Evolutionary conservation across 176 grass and related monocot genomes (phyloP).

Genomic region (Coix lacrymajobi): DNA sequence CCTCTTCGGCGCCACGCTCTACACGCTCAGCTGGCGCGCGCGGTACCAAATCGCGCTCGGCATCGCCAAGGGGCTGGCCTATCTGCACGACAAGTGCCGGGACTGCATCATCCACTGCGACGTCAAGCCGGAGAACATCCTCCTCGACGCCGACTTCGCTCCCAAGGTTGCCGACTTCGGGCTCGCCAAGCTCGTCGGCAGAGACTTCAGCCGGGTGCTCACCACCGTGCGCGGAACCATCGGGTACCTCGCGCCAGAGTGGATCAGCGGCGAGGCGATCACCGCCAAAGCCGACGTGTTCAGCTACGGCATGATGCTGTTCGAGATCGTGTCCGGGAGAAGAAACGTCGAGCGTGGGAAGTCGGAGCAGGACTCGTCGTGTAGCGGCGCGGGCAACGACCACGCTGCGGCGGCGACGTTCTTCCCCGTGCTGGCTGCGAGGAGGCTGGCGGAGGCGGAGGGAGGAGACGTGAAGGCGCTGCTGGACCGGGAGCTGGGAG

Average conservation of each 20-base stretch:
- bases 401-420: background rate
- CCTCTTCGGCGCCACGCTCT: slow-evolving; percentile 9
- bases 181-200: slow-evolving; percentile 30
- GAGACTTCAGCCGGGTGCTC: slow-evolving; percentile 6
- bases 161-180: slow-evolving; percentile 40
- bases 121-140: slow-evolving; percentile 8
- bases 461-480: slow-evolving; percentile 15
- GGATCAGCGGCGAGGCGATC: slow-evolving; percentile 1
- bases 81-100: slow-evolving; percentile 44
- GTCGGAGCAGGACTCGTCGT: background rate
- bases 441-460: slow-evolving; percentile 8
- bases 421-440: slow-evolving; percentile 31
- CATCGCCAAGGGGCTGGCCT: slow-evolving; percentile 36
- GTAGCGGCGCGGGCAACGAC: background rate
- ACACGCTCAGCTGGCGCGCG: slow-evolving; percentile 10
- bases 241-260: background rate
- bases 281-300: slow-evolving; percentile 53
- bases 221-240: background rate
- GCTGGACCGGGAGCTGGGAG: slow-evolving; percentile 23
- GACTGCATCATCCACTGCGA: slow-evolving; percentile 30
- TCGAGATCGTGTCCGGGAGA: slow-evolving; percentile 32
- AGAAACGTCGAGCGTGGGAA: slow-evolving; percentile 2
- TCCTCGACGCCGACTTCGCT: slow-evolving; percentile 27
- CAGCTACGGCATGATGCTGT: slow-evolving; percentile 59
- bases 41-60: slow-evolving; percentile 30